Evolutionary conservation across 73 alveolate species (phyloP).

Genomic region (Symbiodinium pilosum): DNA sequence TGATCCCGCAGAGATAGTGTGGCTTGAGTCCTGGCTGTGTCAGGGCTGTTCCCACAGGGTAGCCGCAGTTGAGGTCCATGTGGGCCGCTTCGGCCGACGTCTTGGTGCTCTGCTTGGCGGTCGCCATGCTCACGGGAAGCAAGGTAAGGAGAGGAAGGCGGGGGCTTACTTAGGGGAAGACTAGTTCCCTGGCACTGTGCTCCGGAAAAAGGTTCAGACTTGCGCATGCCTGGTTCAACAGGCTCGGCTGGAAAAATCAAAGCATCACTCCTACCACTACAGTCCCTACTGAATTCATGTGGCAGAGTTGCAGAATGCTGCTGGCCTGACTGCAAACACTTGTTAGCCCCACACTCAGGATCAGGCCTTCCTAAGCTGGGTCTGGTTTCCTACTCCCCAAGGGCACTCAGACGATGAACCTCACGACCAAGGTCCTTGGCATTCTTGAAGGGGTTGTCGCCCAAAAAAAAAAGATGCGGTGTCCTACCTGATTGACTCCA

Average conservation of each 20-base stretch:
- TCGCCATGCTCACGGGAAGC: too few relatives aligned
- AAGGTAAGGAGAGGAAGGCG: too few relatives aligned
- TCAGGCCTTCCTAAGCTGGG: slow-evolving; percentile 61
- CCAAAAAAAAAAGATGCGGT: neutral
- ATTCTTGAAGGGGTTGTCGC: neutral
- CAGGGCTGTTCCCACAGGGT: neutral
- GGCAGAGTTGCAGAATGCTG: neutral
- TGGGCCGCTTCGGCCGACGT: too few relatives aligned
- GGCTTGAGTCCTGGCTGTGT: neutral
- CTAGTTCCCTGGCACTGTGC: too few relatives aligned
- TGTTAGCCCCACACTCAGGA: slow-evolving; percentile 33
- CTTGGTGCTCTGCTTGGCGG: too few relatives aligned
- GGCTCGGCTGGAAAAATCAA: too few relatives aligned
- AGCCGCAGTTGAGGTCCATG: neutral
- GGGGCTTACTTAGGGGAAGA: too few relatives aligned
- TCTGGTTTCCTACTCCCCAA: slow-evolving; percentile 1
- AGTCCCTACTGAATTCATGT: too few relatives aligned
- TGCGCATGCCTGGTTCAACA: too few relatives aligned
- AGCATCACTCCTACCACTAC: too few relatives aligned
- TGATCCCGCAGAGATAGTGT: slow-evolving; percentile 20
- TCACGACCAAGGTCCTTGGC: neutral
- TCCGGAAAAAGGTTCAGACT: too few relatives aligned
- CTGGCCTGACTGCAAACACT: neutral
- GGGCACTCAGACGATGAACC: neutral
- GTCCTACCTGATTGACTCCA: neutral